Base-by-base conservation (phyloP, 345 rosid genomes). In the Citropsis articulata region DNA sequence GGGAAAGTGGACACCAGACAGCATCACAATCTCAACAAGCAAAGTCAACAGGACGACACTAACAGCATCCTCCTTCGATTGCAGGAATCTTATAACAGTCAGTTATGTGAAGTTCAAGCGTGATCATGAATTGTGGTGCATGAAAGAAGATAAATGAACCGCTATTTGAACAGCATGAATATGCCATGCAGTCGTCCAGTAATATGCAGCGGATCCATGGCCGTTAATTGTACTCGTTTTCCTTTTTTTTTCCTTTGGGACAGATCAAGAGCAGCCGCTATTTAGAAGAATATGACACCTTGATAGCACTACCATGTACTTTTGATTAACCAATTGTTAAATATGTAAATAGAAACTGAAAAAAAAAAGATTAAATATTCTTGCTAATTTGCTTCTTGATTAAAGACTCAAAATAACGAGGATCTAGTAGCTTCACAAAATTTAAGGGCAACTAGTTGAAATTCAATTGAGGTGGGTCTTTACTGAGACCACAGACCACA, bases 1-100 rank as follows among this genome's bases (percentile, higher is more conserved):
- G 56, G 25, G 74, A 57, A 66, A 80, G 76, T 56, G 38, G 45
- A 9, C 9, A 66, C 55, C 28, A 75, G 81, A 67, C 60, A 77
- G 80, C 81, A 78, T 83, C 86, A 38, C 75, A 40, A 31, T 60
- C 63, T 21, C 69, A 36, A 69, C 90, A 85, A 82, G 90, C 87
- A 87, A 85, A 83, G 90, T 87, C 82, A 77, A 73, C 62, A 56
- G 28, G 80, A 83, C 80, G 89, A 74, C 77, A 45, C 7, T 57
- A 82, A 79, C 84, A 81, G 76, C 16, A 25, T 71, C 22, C 7
- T 18, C 28, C 14, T 2, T 27, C 53, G 55, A 56, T 77, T 80
- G 66, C 66, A 80, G 24, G 85, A 81, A 87, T 85, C 75, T 63
- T 36, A 13, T 66, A n/a, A 71, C 13, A 56, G 69, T 38, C 9